Conservation (phyloP, 2,329 filamentous ascomycete species). For the Colletotrichum sp. region DNA sequence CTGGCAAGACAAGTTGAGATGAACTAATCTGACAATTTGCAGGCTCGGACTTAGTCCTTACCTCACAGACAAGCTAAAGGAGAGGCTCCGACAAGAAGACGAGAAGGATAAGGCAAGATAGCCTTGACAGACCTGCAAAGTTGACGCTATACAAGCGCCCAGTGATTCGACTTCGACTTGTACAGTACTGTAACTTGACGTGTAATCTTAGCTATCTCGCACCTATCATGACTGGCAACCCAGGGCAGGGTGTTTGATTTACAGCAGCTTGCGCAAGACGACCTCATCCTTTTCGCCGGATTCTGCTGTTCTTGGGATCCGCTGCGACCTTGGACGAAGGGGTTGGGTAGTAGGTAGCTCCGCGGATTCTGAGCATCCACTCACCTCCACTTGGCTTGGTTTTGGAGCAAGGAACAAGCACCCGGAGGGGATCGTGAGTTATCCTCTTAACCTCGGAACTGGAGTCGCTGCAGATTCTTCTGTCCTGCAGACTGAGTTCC, state of each 20-base stretch:
- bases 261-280: neutral
- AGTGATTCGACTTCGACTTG: neutral
- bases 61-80: slow-evolving; percentile 57
- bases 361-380: neutral
- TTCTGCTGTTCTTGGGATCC: neutral
- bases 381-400: slow-evolving; percentile 9
- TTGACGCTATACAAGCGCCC: neutral
- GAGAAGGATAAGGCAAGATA: slow-evolving; percentile 28
- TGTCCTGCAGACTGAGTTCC: slow-evolving; percentile 15
- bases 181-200: neutral
- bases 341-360: neutral
- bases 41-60: slow-evolving; percentile 61
- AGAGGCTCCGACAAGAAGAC: slow-evolving; percentile 58
- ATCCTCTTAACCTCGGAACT: slow-evolving; percentile 10
- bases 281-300: neutral
- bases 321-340: neutral
- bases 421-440: slow-evolving; percentile 3
- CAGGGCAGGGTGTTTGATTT: neutral
- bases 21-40: slow-evolving; percentile 25
- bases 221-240: neutral
- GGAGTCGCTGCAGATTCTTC: slow-evolving; percentile 19
- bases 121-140: neutral
- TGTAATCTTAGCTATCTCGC: neutral
- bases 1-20: neutral
- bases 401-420: slow-evolving; percentile 10